Conservation (phyloP, 257 asterid species). For the Parsonsia alboflavescens region DNA sequence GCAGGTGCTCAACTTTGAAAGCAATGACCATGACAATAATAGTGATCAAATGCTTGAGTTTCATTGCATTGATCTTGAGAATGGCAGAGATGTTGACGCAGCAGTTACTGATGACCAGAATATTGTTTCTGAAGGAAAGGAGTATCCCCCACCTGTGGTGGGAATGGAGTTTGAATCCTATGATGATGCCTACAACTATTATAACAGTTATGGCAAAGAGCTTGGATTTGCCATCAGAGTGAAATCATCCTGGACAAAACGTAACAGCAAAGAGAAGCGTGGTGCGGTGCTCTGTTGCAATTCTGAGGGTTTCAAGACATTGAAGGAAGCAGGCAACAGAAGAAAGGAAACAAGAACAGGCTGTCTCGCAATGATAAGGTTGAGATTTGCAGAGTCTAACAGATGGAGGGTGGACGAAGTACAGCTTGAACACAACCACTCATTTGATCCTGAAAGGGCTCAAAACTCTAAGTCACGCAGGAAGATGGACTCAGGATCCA, state of each 20-base stretch:
- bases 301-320: slow-evolving; percentile 79
- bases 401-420: slow-evolving; percentile 81
- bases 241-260: slow-evolving; percentile 81
- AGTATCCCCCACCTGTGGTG: slow-evolving; percentile 40
- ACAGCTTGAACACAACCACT: slow-evolving; percentile 69
- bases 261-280: slow-evolving; percentile 78
- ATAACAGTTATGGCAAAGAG: slow-evolving; percentile 64
- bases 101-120: slow-evolving; percentile 14
- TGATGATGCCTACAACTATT: slow-evolving; percentile 79
- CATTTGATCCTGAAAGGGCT: slow-evolving; percentile 46
- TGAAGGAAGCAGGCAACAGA: slow-evolving; percentile 64
- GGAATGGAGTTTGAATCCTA: slow-evolving; percentile 86
- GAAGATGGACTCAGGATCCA: slow-evolving; percentile 41
- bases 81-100: slow-evolving; percentile 16
- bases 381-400: slow-evolving; percentile 59
- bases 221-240: slow-evolving; percentile 75
- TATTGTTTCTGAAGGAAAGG: slow-evolving; percentile 18
- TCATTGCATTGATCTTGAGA: slow-evolving; percentile 13
- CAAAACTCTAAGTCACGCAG: slow-evolving; percentile 47
- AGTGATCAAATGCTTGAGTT: slow-evolving; percentile 18
- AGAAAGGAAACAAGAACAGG: slow-evolving; percentile 84
- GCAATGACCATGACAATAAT: slow-evolving; percentile 18
- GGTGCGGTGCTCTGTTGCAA: slow-evolving; percentile 92
- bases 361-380: slow-evolving; percentile 75
- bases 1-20: slow-evolving; percentile 25